phyloP scores from a whole-genome alignment of 441 rosid species.

The Adansonia rubrostipa region DNA sequence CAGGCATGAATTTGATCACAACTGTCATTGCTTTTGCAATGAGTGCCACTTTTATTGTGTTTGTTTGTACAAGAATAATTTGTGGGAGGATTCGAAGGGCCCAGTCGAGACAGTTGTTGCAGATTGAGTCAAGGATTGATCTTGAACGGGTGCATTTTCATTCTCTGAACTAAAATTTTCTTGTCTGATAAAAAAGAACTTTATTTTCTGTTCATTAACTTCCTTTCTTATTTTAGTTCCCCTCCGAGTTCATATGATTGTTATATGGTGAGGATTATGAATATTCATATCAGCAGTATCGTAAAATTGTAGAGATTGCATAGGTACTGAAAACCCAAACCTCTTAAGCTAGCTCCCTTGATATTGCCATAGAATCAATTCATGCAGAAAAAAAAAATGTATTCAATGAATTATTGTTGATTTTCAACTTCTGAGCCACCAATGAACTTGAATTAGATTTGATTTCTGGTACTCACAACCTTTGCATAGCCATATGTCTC shows the following conservation, averaged over 20 bases:
- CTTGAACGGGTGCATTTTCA: slow-evolving; percentile 51
- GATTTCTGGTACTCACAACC: not conserved
- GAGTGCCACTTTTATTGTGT: slow-evolving; percentile 67
- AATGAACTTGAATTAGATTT: not conserved
- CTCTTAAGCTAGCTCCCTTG: not conserved
- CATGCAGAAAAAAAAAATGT: not conserved
- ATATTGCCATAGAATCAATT: not conserved
- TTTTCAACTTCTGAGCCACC: not conserved
- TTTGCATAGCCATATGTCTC: not conserved
- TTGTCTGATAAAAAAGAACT: not conserved
- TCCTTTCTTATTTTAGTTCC: not conserved
- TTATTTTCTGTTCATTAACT: not conserved
- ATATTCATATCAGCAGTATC: not conserved
- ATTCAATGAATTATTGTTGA: not conserved
- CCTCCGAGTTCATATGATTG: not conserved
- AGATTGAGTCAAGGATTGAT: slow-evolving; percentile 53
- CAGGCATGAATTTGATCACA: slow-evolving; percentile 60
- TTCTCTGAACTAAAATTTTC: not conserved
- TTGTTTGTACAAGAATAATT: slow-evolving; percentile 60
- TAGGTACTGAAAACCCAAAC: not conserved
- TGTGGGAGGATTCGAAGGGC: slow-evolving; percentile 54
- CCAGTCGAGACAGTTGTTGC: slow-evolving; percentile 48
- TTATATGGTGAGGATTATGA: not conserved
- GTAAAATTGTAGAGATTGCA: not conserved
- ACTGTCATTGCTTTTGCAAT: slow-evolving; percentile 66